Percentiles rank a stretch among this genome's conserved stretches.
These are phyloP conservation scores for Ziziphus jujuba DNA, from an alignment of 306 rosid genomes.

Conservation along the genomic window DNA sequence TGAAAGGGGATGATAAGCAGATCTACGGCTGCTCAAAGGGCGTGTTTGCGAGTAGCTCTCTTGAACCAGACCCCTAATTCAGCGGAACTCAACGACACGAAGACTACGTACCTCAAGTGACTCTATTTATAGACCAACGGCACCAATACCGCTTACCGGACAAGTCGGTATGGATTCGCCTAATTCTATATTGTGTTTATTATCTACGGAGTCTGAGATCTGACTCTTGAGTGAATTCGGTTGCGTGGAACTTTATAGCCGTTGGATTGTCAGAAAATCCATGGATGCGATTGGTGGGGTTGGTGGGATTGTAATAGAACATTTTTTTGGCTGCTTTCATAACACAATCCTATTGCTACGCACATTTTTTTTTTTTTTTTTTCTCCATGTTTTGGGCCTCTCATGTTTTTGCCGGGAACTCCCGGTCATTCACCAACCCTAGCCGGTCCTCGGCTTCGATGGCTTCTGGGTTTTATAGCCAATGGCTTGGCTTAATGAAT, in stretches of 20 bases:
- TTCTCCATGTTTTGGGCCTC: background rate
- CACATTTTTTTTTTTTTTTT: background rate
- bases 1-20: background rate
- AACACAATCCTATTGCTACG: background rate
- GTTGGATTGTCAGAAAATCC: conserved; percentile 31
- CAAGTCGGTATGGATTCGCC: conserved; percentile 13
- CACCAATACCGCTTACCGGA: conserved; percentile 47
- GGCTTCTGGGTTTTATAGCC: background rate
- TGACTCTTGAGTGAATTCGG: background rate
- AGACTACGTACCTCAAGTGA: background rate
- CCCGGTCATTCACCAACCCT: conserved; percentile 53
- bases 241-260: conserved; percentile 4
- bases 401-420: conserved; percentile 29
- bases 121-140: conserved; percentile 40
- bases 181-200: background rate
- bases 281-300: conserved; percentile 35
- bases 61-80: background rate
- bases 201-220: background rate
- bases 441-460: conserved; percentile 33
- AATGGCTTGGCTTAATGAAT: conserved; percentile 15
- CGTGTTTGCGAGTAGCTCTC: background rate
- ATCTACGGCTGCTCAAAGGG: background rate
- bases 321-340: background rate
- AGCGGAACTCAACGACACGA: background rate
- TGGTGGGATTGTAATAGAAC: conserved; percentile 32